Base-by-base conservation (phyloP, 2,329 filamentous ascomycete genomes). In the Ophiostoma montium region DNA sequence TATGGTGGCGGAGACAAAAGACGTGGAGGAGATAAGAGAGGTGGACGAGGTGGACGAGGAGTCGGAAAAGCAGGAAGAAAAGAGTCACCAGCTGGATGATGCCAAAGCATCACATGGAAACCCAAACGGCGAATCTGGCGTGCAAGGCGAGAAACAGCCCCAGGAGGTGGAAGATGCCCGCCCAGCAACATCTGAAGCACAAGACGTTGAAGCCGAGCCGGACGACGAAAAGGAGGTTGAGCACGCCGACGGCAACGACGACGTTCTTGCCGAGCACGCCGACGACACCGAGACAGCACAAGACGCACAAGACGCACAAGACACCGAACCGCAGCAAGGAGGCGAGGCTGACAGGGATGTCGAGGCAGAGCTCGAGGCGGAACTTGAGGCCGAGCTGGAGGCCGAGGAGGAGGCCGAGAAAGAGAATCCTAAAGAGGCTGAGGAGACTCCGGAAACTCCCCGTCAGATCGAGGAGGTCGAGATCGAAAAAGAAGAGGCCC, bases 181-280 rank as follows among this genome's bases (percentile, higher is more conserved):
- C 12, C 3, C 2, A 36, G 19, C 21, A n/a, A 33, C 21, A 7
- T 5, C 35, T 10, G 32, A 36, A 35, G 21, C 16, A 5, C 30
- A 23, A 27, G 23, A 4, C n/a, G n/a, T n/a, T 1, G 21, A 43
- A 3, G 16, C 21, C 30, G 36, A 35, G 11, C n/a, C 47, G 3
- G 46, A 36, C 15, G 30, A 13, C 3, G 42, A 50, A 13, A 49
- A 51, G 10, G 50, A 47, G 31, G 23, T 49, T 16, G 48, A 54
- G n/a, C n/a, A n/a, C n/a, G n/a, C n/a, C n/a, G n/a, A n/a, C n/a
- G n/a, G n/a, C n/a, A n/a, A n/a, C n/a, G 30, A 35, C 8, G 50
- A 44, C 10, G 16, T 45, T 23, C 2, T 15, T 21, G 32, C 19
- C 0, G 47, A 53, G 27, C 31, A 35, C 7, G 35, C 43, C 8